Percentiles rank a stretch among this genome's conserved stretches.
These are phyloP conservation scores for Hyphodiscus hymeniophilus DNA, from an alignment of 495 filamentous ascomycete genomes.

Conservation along the genomic window DNA sequence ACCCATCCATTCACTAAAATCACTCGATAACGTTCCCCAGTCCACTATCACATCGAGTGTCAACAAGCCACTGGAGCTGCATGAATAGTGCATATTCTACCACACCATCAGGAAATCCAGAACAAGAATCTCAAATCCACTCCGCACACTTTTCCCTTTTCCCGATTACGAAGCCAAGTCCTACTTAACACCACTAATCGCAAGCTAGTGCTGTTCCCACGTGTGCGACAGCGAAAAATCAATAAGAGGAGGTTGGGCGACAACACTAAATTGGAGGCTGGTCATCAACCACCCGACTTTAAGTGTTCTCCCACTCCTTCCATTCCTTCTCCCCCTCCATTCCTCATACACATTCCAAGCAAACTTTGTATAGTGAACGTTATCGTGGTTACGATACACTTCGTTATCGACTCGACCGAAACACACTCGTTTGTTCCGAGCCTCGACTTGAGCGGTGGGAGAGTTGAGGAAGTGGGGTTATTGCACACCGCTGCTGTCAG, in stretches of 20 bases:
- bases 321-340: slow-evolving; percentile 6
- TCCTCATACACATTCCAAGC: slow-evolving; percentile 9
- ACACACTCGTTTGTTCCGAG: slow-evolving; percentile 11
- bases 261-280: background rate
- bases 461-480: background rate
- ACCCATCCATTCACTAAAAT: background rate
- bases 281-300: slow-evolving; percentile 13
- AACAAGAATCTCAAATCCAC: background rate
- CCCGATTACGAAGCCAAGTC: background rate
- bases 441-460: background rate
- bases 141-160: background rate
- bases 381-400: too few relatives aligned
- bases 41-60: background rate
- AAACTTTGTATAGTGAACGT: slow-evolving; percentile 1
- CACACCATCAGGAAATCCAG: background rate
- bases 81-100: background rate
- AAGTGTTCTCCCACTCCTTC: slow-evolving; percentile 4
- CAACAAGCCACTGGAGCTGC: background rate
- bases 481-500: slow-evolving; percentile 5
- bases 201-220: background rate
- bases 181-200: background rate
- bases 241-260: slow-evolving; percentile 4
- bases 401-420: background rate
- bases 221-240: background rate
- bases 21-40: background rate